phyloP scores from a whole-genome alignment of 2,329 filamentous ascomycete species.

The Aspergillus pseudoterreus region DNA sequence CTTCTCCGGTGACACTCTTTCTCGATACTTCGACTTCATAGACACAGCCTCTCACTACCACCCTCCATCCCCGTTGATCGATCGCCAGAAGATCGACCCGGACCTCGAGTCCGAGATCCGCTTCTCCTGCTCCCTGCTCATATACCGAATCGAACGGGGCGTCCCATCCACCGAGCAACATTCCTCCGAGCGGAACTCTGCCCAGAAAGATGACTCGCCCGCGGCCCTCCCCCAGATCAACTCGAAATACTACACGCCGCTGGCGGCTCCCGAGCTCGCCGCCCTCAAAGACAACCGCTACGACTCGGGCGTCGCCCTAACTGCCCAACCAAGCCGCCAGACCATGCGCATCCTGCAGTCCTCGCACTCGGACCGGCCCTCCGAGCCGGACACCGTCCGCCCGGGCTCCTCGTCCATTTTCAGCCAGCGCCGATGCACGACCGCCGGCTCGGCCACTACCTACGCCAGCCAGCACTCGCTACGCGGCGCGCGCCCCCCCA shows the following conservation, averaged over 20 bases:
- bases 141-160: constrained; percentile 27
- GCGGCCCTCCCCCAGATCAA: constrained; percentile 6
- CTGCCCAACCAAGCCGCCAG: constrained; percentile 16
- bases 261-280: constrained; percentile 5
- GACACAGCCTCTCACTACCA: constrained; percentile 31
- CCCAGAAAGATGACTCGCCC: not conserved
- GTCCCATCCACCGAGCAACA: constrained; percentile 3
- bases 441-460: constrained; percentile 9
- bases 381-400: constrained; percentile 3
- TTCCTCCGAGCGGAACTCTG: not conserved
- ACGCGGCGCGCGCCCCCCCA: constrained; percentile 1
- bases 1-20: constrained; percentile 12
- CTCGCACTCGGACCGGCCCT: constrained; percentile 11
- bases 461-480: constrained; percentile 3
- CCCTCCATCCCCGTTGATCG: constrained; percentile 30
- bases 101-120: constrained; percentile 34
- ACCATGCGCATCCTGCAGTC: constrained; percentile 9
- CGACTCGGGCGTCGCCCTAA: constrained; percentile 21
- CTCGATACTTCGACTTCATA: constrained; percentile 30
- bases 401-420: constrained; percentile 1
- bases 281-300: constrained; percentile 12
- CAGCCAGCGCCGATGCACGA: constrained; percentile 8
- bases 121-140: constrained; percentile 31
- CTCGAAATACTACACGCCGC: constrained; percentile 9
- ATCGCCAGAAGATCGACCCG: constrained; percentile 30